Conservation (phyloP, 768 basidiomycete genomes). For the Leccinum subtestaceum region DNA sequence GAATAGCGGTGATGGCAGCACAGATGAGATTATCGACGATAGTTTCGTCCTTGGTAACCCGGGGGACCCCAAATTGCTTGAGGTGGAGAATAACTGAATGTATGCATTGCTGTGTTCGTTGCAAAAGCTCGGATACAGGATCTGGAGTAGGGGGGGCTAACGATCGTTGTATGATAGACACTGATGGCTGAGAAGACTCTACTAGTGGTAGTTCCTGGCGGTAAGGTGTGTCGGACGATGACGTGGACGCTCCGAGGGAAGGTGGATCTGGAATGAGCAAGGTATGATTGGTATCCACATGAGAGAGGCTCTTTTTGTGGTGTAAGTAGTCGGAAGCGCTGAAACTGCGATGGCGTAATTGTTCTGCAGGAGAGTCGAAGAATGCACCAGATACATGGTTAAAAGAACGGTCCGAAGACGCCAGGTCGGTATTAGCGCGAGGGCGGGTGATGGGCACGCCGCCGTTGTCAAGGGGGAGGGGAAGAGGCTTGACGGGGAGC, state of each 20-base stretch:
- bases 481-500: conserved; percentile 5
- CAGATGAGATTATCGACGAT: conserved; percentile 61
- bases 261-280: conserved; percentile 3
- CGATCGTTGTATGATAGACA: conserved; percentile 41
- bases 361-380: conserved; percentile 8
- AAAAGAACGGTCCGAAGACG: background rate
- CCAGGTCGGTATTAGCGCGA: conserved; percentile 28
- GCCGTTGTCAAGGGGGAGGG: background rate
- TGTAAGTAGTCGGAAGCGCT: conserved; percentile 7
- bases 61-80: conserved; percentile 44
- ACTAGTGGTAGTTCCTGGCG: background rate
- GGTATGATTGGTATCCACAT: background rate
- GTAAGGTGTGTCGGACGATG: conserved; percentile 5
- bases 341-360: conserved; percentile 22
- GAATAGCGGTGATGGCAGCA: conserved; percentile 58
- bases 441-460: conserved; percentile 10
- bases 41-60: conserved; percentile 50
- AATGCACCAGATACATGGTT: conserved; percentile 10
- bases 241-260: conserved; percentile 4
- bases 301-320: background rate
- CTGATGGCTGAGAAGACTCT: background rate
- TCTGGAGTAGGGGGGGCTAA: conserved; percentile 55
- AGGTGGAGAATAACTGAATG: conserved; percentile 60
- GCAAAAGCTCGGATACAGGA: conserved; percentile 57
- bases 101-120: conserved; percentile 54